Evolutionary conservation across 805 yeast species (phyloP), one percentile per base, ranked within the genome.

Genomic region (Candida sphagnicola): DNA sequence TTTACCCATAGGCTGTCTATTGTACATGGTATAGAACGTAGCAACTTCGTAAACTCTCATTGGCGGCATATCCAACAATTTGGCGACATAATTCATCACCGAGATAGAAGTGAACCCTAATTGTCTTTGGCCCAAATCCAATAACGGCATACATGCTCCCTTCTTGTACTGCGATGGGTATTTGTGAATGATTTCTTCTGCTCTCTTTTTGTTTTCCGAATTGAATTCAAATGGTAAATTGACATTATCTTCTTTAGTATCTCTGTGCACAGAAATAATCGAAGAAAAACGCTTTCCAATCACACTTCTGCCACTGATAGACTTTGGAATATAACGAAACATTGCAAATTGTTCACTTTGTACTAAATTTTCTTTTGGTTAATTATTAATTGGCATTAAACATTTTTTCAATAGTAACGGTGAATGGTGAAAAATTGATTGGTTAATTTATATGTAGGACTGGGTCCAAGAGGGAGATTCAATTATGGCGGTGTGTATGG

Each of bases 1-100:
- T 57, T 85, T 85, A 43, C 95, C 95, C 76, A 87, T 80, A 35
- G 95, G 95, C 47, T 75, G 72, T 61, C 93, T 78, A 67, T 84
- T 84, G 70, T 81, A 86, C 95, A 86, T 87, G 50, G 95, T 86
- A 67, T 86, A 86, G 68, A 86, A 86, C 30, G 95, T 84, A 23
- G 95, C 95, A 47, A 86, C 95, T 61, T 86, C 95, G 62, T 86
- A 86, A 21, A 86, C 95, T 66, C 95, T 78, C 95, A 86, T 86
- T 43, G 95, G 95, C 21, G 95, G 95, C 81, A 87, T 83, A 53
- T 85, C 91, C 53, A 85, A 72, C 55, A 82, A 53, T 61, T 82
- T 78, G 38, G 95, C 95, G 36, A 86, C 95, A 58, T 87, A 83
- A 69, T 86, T 85, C 95, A 86, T 86, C 46, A 85, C 93, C 24